A percentile compares a stretch with the other conserved stretches of the same genome.
phyloP scores from a whole-genome alignment of 2,329 filamentous ascomycete genomes.

The Neophaeococcomyces aloes region DNA sequence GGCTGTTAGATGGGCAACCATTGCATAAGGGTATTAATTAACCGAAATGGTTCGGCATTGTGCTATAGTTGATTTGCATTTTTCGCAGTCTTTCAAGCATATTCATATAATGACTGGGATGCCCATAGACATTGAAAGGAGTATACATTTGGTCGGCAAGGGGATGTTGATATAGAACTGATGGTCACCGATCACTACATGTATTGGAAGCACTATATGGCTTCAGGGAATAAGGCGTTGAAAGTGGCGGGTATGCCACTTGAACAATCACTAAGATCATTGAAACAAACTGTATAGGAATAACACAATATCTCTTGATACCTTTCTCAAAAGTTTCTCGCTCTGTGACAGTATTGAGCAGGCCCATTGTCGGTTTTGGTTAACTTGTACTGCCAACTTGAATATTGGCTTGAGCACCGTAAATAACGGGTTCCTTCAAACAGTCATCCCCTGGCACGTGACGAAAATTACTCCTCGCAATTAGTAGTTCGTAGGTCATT shows the following conservation, averaged over 20 bases:
- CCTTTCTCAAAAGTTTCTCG: neutral
- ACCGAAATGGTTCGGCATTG: neutral
- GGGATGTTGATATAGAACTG: constrained; percentile 2
- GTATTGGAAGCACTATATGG: neutral
- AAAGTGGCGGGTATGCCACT: neutral
- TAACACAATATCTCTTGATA: neutral
- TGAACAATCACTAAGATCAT: neutral
- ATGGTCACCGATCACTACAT: neutral
- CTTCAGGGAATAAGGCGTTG: neutral
- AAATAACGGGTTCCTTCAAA: no score
- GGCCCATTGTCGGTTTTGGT: no score
- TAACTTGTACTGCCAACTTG: no score
- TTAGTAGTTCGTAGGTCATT: no score
- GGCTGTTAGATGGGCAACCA: constrained; percentile 15
- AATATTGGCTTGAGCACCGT: no score
- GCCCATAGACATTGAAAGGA: constrained; percentile 15
- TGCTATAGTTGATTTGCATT: constrained; percentile 3
- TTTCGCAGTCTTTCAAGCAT: neutral
- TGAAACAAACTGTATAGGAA: neutral
- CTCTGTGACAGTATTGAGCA: neutral
- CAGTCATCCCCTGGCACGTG: no score
- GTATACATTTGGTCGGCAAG: neutral
- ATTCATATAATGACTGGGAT: constrained; percentile 5
- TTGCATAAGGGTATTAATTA: neutral
- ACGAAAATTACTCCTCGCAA: no score